phyloP scores from a whole-genome alignment of 345 rosid genomes.

The Stellera chamaejasme region DNA sequence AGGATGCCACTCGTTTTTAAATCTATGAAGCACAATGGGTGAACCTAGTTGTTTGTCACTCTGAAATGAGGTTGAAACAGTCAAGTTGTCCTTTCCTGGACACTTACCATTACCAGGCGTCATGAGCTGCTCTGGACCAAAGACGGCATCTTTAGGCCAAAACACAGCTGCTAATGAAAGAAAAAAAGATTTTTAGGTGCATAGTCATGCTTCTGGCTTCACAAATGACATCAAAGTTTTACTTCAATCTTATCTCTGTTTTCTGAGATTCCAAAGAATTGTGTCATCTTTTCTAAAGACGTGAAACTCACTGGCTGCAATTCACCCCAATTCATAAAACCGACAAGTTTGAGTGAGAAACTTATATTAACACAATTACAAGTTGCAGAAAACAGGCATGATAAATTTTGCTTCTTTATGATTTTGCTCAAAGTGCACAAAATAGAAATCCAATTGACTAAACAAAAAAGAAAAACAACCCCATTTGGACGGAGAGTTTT shows the following conservation, averaged over 20 bases:
- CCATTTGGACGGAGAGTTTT: too few relatives aligned
- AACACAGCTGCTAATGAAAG: slow-evolving; percentile 15
- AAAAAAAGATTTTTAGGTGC: slow-evolving; percentile 15
- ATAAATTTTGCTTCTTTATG: background rate
- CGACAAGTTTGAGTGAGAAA: slow-evolving; percentile 14
- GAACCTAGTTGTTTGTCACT: slow-evolving; percentile 36
- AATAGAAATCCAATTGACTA: too few relatives aligned
- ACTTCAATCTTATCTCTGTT: slow-evolving; percentile 4
- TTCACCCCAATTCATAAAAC: slow-evolving; percentile 19
- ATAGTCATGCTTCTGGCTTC: slow-evolving; percentile 13
- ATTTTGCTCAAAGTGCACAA: too few relatives aligned
- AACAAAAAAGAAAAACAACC: too few relatives aligned
- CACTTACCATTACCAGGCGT: slow-evolving; percentile 16
- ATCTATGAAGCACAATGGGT: slow-evolving; percentile 24
- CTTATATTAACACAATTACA: background rate
- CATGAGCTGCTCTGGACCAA: slow-evolving; percentile 18
- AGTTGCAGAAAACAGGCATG: slow-evolving; percentile 7
- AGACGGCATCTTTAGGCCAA: slow-evolving; percentile 12
- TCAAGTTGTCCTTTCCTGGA: slow-evolving; percentile 12
- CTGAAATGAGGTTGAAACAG: slow-evolving; percentile 18
- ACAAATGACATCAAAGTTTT: background rate
- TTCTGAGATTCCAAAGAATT: background rate
- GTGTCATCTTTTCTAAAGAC: slow-evolving; percentile 8
- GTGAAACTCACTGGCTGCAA: slow-evolving; percentile 16
- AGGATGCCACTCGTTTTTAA: slow-evolving; percentile 16